phyloP scores from a whole-genome alignment of 176 grass and related monocot species.

The Oryza nivara region DNA sequence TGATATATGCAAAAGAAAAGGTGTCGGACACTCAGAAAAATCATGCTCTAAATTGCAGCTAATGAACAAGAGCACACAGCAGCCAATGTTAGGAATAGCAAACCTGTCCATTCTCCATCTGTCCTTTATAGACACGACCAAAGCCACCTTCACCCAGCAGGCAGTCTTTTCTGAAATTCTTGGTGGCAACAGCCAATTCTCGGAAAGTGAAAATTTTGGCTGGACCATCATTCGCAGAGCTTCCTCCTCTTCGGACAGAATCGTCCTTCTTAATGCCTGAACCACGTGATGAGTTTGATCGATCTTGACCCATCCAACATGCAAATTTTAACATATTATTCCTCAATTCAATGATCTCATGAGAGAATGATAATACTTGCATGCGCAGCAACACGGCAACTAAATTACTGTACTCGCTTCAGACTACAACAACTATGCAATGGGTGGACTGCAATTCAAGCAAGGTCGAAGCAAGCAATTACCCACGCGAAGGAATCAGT shows the following conservation, averaged over 20 bases:
- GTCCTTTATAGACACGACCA: slow-evolving; percentile 85
- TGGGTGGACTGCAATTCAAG: slow-evolving; percentile 52
- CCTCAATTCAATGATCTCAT: slow-evolving; percentile 7
- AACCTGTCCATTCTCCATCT: slow-evolving; percentile 86
- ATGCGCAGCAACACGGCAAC: neutral
- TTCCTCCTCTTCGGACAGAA: slow-evolving; percentile 59
- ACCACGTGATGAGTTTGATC: slow-evolving; percentile 51
- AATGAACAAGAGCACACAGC: neutral
- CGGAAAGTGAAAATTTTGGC: slow-evolving; percentile 83
- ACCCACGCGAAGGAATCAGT: slow-evolving; percentile 17
- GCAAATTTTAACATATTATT: slow-evolving; percentile 26
- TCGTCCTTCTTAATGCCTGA: slow-evolving; percentile 60
- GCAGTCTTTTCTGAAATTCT: slow-evolving; percentile 83
- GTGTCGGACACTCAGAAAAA: slow-evolving; percentile 5
- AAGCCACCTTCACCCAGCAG: slow-evolving; percentile 89
- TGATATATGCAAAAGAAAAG: slow-evolving; percentile 21
- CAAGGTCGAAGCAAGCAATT: slow-evolving; percentile 34
- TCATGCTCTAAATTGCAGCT: slow-evolving; percentile 36
- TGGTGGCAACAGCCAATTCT: slow-evolving; percentile 77
- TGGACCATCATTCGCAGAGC: slow-evolving; percentile 51
- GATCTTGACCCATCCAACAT: slow-evolving; percentile 37
- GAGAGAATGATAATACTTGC: slow-evolving; percentile 26
- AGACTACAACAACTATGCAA: slow-evolving; percentile 32
- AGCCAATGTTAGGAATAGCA: slow-evolving; percentile 1
- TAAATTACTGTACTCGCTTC: slow-evolving; percentile 10